These are phyloP conservation scores for Fusarium solani-melongenae DNA, from an alignment of 2,329 filamentous ascomycete species.

Conservation along the genomic window DNA sequence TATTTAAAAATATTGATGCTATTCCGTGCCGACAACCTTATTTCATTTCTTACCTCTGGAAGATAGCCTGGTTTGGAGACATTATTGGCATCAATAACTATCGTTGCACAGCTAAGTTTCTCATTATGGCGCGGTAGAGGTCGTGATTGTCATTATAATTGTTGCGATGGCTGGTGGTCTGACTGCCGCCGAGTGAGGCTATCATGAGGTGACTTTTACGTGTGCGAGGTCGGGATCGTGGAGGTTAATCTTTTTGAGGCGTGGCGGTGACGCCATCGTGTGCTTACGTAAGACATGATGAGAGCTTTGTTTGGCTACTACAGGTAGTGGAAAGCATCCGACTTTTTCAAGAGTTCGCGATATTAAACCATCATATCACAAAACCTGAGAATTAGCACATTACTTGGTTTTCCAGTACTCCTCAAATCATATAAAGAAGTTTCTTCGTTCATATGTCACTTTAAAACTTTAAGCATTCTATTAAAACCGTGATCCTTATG, in stretches of 20 bases:
- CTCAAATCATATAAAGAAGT: fast-evolving
- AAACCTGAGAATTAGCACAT: background rate
- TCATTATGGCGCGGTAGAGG: fast-evolving
- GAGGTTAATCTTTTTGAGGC: background rate
- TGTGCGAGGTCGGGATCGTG: background rate
- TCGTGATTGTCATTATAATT: background rate
- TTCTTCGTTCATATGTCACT: background rate
- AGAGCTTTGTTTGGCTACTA: background rate
- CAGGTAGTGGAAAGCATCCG: background rate
- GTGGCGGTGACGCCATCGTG: background rate
- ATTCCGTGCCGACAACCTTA: no score
- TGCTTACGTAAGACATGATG: background rate
- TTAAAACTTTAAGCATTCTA: background rate
- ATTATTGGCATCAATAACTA: background rate
- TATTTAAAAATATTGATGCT: no score
- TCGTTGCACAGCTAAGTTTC: background rate
- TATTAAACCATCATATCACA: background rate
- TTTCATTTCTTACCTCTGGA: no score
- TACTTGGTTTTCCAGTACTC: background rate
- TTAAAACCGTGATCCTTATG: background rate
- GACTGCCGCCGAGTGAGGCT: background rate
- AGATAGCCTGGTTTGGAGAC: background rate
- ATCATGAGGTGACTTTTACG: background rate
- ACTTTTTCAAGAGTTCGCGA: background rate
- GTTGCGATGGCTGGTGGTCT: background rate